Evolutionary conservation across 2,329 filamentous ascomycete species (phyloP).

Genomic region (Truncatella angustata): DNA sequence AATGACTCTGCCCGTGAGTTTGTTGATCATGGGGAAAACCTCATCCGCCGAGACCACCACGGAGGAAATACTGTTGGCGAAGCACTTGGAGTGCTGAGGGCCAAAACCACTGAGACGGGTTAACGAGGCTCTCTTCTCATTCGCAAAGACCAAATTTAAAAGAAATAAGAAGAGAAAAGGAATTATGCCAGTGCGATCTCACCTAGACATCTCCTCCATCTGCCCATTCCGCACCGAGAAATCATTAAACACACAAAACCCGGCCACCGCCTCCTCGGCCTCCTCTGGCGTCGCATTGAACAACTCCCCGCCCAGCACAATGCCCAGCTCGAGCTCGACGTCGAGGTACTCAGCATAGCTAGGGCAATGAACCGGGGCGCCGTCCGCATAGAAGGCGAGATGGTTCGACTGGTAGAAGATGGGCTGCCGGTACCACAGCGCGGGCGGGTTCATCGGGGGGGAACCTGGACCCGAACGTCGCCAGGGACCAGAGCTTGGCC

Average conservation of each 20-base stretch:
- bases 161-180: background rate
- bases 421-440: slow-evolving; percentile 22
- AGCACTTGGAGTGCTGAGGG: slow-evolving; percentile 24
- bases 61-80: slow-evolving; percentile 25
- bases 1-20: slow-evolving; percentile 19
- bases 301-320: slow-evolving; percentile 20
- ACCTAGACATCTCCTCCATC: slow-evolving; percentile 22
- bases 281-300: slow-evolving; percentile 23
- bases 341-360: slow-evolving; percentile 22
- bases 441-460: slow-evolving; percentile 19
- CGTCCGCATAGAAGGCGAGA: slow-evolving; percentile 23
- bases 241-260: slow-evolving; percentile 26
- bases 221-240: slow-evolving; percentile 23
- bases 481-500: slow-evolving; percentile 11
- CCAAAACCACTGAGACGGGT: slow-evolving; percentile 19
- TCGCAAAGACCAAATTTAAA: no score
- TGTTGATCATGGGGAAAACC: slow-evolving; percentile 15
- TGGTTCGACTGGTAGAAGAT: slow-evolving; percentile 28
- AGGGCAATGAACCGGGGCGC: slow-evolving; percentile 19
- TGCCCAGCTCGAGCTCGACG: slow-evolving; percentile 25
- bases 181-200: background rate
- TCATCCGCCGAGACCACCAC: slow-evolving; percentile 22
- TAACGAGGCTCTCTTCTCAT: background rate
- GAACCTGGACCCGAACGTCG: slow-evolving; percentile 18
- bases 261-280: slow-evolving; percentile 21